Evolutionary conservation across 139 green algal species (phyloP).

Genomic region (Coelastrella sp.): DNA sequence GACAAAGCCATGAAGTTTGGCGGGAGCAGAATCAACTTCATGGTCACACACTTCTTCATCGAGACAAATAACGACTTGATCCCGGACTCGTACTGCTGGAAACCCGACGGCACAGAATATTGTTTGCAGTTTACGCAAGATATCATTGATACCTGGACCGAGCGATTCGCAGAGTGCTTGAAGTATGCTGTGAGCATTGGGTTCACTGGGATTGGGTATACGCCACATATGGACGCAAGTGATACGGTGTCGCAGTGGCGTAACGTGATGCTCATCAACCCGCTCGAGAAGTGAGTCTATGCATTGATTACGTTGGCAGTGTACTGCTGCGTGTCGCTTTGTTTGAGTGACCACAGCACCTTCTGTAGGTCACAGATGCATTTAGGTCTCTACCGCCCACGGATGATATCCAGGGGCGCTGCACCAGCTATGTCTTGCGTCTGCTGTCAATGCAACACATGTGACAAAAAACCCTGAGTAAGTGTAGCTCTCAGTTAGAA

Average conservation of each 20-base stretch:
- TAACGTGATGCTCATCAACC: conserved; percentile 48
- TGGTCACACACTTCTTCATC: conserved; percentile 43
- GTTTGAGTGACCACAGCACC: too few relatives aligned
- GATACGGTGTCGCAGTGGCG: conserved; percentile 21
- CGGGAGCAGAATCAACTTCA: conserved; percentile 43
- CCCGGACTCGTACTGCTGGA: conserved; percentile 40
- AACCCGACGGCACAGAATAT: not conserved
- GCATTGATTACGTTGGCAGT: not conserved
- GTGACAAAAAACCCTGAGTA: too few relatives aligned
- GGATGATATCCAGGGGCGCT: too few relatives aligned
- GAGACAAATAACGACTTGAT: conserved; percentile 35
- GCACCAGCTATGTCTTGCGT: too few relatives aligned
- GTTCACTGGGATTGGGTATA: conserved; percentile 28
- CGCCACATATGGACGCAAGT: conserved; percentile 11
- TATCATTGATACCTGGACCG: not conserved
- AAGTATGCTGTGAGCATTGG: conserved; percentile 27
- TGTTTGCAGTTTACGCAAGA: not conserved
- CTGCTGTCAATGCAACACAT: too few relatives aligned
- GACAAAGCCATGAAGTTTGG: conserved; percentile 6
- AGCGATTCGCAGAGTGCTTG: conserved; percentile 30
- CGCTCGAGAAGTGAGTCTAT: not conserved
- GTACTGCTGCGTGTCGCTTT: too few relatives aligned
- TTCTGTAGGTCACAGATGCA: too few relatives aligned
- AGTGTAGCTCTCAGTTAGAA: too few relatives aligned
- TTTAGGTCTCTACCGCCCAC: too few relatives aligned